phyloP scores from a whole-genome alignment of 164 flowering plant genomes.

The Warburgia ugandensis region DNA sequence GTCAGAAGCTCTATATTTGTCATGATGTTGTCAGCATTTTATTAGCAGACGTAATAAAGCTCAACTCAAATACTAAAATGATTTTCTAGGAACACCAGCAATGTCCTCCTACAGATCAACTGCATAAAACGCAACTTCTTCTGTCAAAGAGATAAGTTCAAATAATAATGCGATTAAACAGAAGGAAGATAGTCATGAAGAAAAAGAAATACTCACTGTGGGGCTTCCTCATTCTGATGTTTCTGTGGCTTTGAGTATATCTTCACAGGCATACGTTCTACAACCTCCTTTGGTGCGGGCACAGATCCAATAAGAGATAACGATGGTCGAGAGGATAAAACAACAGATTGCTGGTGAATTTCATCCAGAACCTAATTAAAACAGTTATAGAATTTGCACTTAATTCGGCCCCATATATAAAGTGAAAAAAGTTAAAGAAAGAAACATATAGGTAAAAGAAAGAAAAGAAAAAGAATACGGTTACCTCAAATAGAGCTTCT shows the following conservation, averaged over 20 bases:
- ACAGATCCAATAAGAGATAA: slow-evolving; percentile 83
- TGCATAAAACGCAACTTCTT: too few relatives aligned
- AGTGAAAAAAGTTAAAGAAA: not conserved
- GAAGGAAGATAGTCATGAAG: not conserved
- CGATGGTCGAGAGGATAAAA: slow-evolving; percentile 76
- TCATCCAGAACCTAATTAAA: slow-evolving; percentile 90
- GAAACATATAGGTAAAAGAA: not conserved
- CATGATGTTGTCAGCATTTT: too few relatives aligned
- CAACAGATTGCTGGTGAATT: slow-evolving; percentile 99
- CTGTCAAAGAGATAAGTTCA: too few relatives aligned
- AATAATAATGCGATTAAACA: not conserved
- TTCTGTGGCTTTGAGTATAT: slow-evolving; percentile 41
- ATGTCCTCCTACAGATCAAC: too few relatives aligned
- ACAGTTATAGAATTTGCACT: slow-evolving; percentile 17
- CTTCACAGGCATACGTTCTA: slow-evolving; percentile 75
- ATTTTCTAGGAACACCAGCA: too few relatives aligned
- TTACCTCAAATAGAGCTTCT: slow-evolving; percentile 95
- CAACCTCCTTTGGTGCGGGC: slow-evolving; percentile 90
- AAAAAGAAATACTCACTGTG: slow-evolving; percentile 57
- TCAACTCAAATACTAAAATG: too few relatives aligned
- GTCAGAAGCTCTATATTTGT: too few relatives aligned
- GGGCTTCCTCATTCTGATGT: slow-evolving; percentile 55
- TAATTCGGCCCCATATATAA: slow-evolving; percentile 11
- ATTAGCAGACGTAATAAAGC: too few relatives aligned
- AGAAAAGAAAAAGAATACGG: not conserved